Base-by-base conservation (phyloP, 192 early-diverging fungal species). In the Backusella psychrophila region DNA sequence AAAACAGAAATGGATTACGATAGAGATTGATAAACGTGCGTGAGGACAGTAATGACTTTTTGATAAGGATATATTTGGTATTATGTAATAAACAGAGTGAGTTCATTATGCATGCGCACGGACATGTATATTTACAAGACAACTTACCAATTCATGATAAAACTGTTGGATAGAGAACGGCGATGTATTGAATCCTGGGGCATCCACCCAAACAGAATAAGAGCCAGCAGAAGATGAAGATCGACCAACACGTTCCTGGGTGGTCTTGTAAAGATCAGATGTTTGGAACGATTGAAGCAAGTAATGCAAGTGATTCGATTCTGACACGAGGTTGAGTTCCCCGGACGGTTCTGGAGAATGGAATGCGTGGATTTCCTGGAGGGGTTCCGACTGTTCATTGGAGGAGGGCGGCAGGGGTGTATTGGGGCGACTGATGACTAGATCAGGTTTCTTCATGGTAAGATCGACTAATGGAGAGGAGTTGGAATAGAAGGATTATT, bases 1-100 rank as follows among this genome's bases (percentile, higher is more conserved):
- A 69, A 71, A 92, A 87, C 73, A 84, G 66, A 63, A 80, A 88
- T 79, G 75, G 87, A 69, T 78, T 86, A 74, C 36, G 82, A 84
- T 65, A 84, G 69, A 80, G 83, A 79, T 81, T 90, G 83, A 76
- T 89, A 82, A 77, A 90, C 74, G 70, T 85, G 77, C 79, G 80
- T 41, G 65, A 89, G 73, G 52, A 87, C 34, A 44, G 78, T n/a
- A 77, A 42, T 46, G 80, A 73, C 78, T 78, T 39, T 39, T 12
- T 49, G 46, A 49, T 49, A 49, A 49, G 46, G 46, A 49, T 49
- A 49, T 49, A 49, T 49, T n/a, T 49, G 46, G 46, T 6, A 4
- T n/a, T 49, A n/a, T n/a, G 6, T 6, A 67, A 26, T 15, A 68
- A 69, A 65, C 39, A 33, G 11, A 75, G 53, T 66, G 38, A 53